phyloP scores from a whole-genome alignment of 2,329 filamentous ascomycete species.

The Fusarium sp. region DNA sequence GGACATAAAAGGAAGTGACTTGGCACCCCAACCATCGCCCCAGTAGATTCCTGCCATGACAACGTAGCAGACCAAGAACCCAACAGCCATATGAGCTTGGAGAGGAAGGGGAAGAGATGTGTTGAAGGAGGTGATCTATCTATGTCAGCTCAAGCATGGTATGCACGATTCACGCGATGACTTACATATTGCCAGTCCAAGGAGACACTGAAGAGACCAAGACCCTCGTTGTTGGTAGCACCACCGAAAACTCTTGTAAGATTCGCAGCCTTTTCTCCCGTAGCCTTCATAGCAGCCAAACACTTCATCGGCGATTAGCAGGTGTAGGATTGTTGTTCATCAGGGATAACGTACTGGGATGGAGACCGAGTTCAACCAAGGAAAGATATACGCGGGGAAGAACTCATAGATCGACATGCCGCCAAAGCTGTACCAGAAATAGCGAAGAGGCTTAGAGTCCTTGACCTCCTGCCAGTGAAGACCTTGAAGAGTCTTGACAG shows the following conservation, averaged over 20 bases:
- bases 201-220: conserved; percentile 60
- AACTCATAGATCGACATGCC: conserved; percentile 64
- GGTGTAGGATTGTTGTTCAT: fast-evolving
- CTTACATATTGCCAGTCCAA: conserved; percentile 68
- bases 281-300: conserved; percentile 63
- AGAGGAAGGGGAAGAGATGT: conserved; percentile 64
- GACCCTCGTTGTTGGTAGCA: conserved; percentile 62
- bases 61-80: conserved; percentile 60
- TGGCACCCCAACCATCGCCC: conserved; percentile 58
- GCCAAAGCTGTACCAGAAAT: conserved; percentile 62
- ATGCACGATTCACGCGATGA: fast-evolving
- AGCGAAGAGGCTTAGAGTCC: conserved; percentile 61
- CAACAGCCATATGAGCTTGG: conserved; percentile 59
- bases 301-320: conserved; percentile 46
- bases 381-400: conserved; percentile 65
- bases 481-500: conserved; percentile 64
- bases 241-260: conserved; percentile 64
- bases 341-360: conserved; percentile 50
- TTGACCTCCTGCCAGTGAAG: conserved; percentile 64
- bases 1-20: conserved; percentile 65
- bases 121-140: conserved; percentile 63
- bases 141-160: background rate
- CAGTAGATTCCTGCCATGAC: conserved; percentile 66
- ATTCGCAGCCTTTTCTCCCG: conserved; percentile 54
- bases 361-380: conserved; percentile 66